Evolutionary conservation across 78 protist genomes (phyloP), one percentile per base, ranked within the genome.

Genomic region (Mastigamoeba balamuthi): DNA sequence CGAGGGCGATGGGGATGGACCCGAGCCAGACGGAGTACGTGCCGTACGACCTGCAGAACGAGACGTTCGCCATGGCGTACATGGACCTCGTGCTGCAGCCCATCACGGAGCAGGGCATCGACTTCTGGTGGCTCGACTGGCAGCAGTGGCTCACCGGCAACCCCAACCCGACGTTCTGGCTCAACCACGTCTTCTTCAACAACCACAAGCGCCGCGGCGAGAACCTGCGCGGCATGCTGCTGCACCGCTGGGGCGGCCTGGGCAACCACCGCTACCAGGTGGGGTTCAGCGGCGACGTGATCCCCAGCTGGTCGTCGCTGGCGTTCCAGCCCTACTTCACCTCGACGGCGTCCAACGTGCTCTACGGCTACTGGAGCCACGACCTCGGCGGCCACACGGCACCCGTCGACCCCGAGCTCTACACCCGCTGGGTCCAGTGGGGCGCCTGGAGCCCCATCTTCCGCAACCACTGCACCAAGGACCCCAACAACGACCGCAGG

Each of bases 201-300:
- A 3, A 72, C 4, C 40, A 40, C 36, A 23, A 25, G 37, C 66
- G 80, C 36, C 48, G 33, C 5, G 25, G 3, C 40, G n/a, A 4
- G 8, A 17, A n/a, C 27, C 8, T 0, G 63, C 69, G 84, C 35
- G 78, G 74, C 58, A 48, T 48, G 58, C 17, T 48, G 17, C 58
- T 48, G 33, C 58, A 48, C 58, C 17, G 58, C 29, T 83, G 73
- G 74, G 88, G 88, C 25, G 88, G 88, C 6, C 74, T 76, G 10
- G 88, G 84, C 41, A 40, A 63, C 5, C 85, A 82, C 28, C 72
- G 89, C 25, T 85, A 85, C 81, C 86, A 4, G 10, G 9, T 53
- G 37, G 88, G 88, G 8, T 86, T 83, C 66, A 36, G 66, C 10
- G 91, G 91, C 37, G 91, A 87, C 43, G 91, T 87, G 28, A 9